Evolutionary conservation across 2,329 filamentous ascomycete species (phyloP), one percentile per base, ranked within the genome.

Genomic region (Trichoderma sp.): DNA sequence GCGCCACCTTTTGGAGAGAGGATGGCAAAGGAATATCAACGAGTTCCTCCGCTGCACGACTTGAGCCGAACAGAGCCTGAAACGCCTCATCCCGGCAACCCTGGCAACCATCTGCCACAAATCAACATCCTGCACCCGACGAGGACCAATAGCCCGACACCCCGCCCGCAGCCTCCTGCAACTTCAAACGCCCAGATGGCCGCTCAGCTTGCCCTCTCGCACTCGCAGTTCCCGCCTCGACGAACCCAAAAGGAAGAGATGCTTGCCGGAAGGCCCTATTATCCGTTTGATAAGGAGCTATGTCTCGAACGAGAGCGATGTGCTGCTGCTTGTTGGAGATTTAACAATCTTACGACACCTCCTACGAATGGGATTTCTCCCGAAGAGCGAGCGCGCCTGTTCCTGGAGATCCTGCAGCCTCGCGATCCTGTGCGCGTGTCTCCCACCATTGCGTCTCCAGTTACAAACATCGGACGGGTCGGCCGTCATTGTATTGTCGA

Each of bases 191-290:
- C 81, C 37, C 86, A 87, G 75, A 83, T 84, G 58, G 84, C 85
- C n/a, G 86, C 87, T n/a, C 86, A 88, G 75, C 79, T 88, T 47
- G 85, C 88, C 2, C 77, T 89, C 59, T 86, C 85, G 29, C 86
- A 88, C 74, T 80, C 85, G 8, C 84, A 86, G 70, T 86, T 84
- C 69, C 80, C 82, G 2, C 74, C 76, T 55, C 75, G 78, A 74
- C 81, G 85, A 70, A 91, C 89, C 1, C 93, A 97, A 77, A 96
- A 96, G 79, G 92, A 96, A 70, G 93, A 96, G 78, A 98, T 98
- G 95, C 83, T 97, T 19, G 85, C 85, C 37, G 92, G 92, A 14
- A 86, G 92, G 52, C 86, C 88, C n/a, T 98, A 93, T 79, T 90
- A 89, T 71, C 92, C 92, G 7, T 94, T 91, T 72, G 89, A 93